These are phyloP conservation scores for Kuraishia hungarica DNA, from an alignment of 805 yeast genomes.

Conservation along the genomic window DNA sequence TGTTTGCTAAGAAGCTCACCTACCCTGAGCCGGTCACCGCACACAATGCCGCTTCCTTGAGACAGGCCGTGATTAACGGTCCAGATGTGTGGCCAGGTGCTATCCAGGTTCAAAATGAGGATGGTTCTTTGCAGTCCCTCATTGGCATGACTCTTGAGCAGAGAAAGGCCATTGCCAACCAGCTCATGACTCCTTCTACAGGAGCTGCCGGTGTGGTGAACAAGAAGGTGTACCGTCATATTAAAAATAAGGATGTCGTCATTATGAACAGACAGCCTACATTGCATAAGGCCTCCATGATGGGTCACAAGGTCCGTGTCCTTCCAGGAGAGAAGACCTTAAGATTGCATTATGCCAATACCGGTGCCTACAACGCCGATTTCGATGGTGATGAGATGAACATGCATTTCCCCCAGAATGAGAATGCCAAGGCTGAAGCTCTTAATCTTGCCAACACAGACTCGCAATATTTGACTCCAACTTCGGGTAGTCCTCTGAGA, in stretches of 20 bases:
- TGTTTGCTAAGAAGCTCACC: constrained; percentile 89
- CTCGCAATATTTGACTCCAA: constrained; percentile 95
- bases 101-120: constrained; percentile 89
- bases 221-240: constrained; percentile 92
- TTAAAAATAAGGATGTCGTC: constrained; percentile 90
- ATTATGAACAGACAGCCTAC: constrained; percentile 99
- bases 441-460: constrained; percentile 92
- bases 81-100: constrained; percentile 99
- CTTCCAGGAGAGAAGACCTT: constrained; percentile 96
- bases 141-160: constrained; percentile 89
- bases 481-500: constrained; percentile 96
- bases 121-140: constrained; percentile 74
- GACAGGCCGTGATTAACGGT: constrained; percentile 95
- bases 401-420: constrained; percentile 98
- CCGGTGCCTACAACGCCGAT: constrained; percentile 98
- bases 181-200: constrained; percentile 75
- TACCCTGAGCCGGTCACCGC: constrained; percentile 98
- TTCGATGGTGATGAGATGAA: constrained; percentile 99
- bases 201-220: constrained; percentile 52
- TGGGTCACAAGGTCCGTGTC: constrained; percentile 98
- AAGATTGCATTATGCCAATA: constrained; percentile 95
- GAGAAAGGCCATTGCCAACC: constrained; percentile 91
- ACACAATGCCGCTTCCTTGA: constrained; percentile 79
- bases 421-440: constrained; percentile 95
- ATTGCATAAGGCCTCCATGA: constrained; percentile 98